Conservation (phyloP, 768 basidiomycete genomes). For the Naganishia friedmannii region DNA sequence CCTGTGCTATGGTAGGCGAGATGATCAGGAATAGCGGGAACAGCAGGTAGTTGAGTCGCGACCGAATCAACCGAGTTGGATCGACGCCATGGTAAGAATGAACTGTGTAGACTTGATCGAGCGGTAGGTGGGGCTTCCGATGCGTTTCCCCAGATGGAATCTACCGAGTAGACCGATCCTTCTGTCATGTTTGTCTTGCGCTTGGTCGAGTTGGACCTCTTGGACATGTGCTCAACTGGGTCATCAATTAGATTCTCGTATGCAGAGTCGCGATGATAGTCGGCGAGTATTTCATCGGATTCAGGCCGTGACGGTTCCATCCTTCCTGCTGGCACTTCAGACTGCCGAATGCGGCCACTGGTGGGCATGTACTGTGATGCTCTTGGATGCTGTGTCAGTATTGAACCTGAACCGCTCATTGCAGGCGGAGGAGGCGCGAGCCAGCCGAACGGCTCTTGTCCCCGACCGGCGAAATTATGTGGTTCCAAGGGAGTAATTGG, state of each 20-base stretch:
- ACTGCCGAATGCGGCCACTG: constrained; percentile 1
- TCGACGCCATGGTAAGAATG: constrained; percentile 4
- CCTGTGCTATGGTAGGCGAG: neutral
- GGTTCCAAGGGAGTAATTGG: neutral
- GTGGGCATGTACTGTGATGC: constrained; percentile 17
- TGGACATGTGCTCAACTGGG: neutral
- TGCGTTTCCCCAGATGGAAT: constrained; percentile 22
- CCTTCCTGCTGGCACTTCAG: neutral
- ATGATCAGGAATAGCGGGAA: constrained; percentile 9
- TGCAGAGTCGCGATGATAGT: constrained; percentile 13
- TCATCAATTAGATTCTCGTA: neutral
- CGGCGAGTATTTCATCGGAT: constrained; percentile 13
- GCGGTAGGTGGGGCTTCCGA: constrained; percentile 13
- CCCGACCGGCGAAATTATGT: constrained; percentile 4
- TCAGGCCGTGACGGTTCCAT: constrained; percentile 6
- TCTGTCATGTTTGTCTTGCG: constrained; percentile 18
- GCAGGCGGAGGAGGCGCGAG: neutral
- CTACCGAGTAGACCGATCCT: constrained; percentile 14
- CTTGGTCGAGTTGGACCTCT: constrained; percentile 2
- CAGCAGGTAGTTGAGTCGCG: neutral
- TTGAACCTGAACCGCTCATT: neutral
- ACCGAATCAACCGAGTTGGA: neutral
- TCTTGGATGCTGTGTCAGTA: constrained; percentile 5
- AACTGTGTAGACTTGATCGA: constrained; percentile 3
- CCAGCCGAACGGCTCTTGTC: constrained; percentile 1